Evolutionary conservation across 768 basidiomycete genomes (phyloP), one percentile per base, ranked within the genome.

Genomic region (Termitomyces sp.): DNA sequence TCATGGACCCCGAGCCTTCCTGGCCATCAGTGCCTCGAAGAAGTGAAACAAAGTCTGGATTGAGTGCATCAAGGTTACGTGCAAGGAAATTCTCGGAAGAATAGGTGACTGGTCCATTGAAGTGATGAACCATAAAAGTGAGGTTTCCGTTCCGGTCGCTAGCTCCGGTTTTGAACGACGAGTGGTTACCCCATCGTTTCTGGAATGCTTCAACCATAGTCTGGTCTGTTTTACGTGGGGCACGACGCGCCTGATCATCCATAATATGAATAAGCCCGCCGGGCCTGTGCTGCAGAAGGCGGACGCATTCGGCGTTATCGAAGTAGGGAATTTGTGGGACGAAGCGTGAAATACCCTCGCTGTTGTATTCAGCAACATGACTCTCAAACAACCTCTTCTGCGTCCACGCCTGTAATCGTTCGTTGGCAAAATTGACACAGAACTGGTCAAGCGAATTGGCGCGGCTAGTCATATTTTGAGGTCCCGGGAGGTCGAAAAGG

Each of bases 181-280:
- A 81, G 65, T 98, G 95, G 62, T 92, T 96, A 6, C 86, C 91
- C 92, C 94, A 98, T 1, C 96, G 83, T 70, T 98, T 98, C 44
- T 82, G 77, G 66, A 98, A 93, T 0, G 95, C 92, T 63, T 97
- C 94, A 9, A 95, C 84, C 93, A 98, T 97, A 0, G 89, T 91
- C 51, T 88, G 82, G 63, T 96, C 93, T 2, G 88, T 95, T 82
- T 95, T 94, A 73, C 94, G 95, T 56, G 84, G 87, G 53, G 82
- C 80, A 36, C 90, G 79, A 12, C 89, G 81, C 1, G 94, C 90
- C 69, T 97, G 94, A 66, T 98, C 96, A 65, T 98, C 95, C 89
- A 98, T 92, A 69, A 98, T 98, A 64, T 96, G 93, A 50, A 98
- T 85, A 31, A 99, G 76, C 2, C 97, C 97, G 10, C 94, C 95